These are phyloP conservation scores for Xylariaceae sp. DNA, from an alignment of 2,329 filamentous ascomycete species.

Conservation along the genomic window DNA sequence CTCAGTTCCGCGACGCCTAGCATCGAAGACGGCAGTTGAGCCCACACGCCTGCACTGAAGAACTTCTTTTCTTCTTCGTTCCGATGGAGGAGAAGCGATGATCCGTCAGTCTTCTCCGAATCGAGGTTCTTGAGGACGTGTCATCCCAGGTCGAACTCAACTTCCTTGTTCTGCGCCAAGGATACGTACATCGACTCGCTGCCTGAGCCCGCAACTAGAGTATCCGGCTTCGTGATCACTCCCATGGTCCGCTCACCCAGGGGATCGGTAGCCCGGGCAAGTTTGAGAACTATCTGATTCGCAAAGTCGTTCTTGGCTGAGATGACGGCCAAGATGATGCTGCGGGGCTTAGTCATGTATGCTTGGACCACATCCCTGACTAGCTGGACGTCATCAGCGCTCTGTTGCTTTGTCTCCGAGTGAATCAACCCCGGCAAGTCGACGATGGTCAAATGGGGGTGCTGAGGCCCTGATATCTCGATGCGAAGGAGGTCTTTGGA, in stretches of 20 bases:
- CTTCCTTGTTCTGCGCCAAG: constrained; percentile 41
- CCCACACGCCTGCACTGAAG: constrained; percentile 39
- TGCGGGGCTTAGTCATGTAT: constrained; percentile 53
- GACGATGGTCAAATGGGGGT: constrained; percentile 51
- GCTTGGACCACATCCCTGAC: constrained; percentile 43
- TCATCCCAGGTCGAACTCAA: constrained; percentile 47
- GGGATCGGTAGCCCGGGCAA: constrained; percentile 34
- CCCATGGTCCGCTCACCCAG: constrained; percentile 42
- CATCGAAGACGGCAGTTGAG: constrained; percentile 27
- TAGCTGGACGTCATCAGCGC: constrained; percentile 37
- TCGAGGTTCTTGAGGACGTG: constrained; percentile 46
- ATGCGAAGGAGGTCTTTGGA: constrained; percentile 42
- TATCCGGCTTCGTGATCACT: constrained; percentile 47
- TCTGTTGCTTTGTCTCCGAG: constrained; percentile 42
- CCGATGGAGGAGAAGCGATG: constrained; percentile 29
- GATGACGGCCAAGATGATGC: constrained; percentile 56
- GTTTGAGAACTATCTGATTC: constrained; percentile 51
- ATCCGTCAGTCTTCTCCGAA: constrained; percentile 31
- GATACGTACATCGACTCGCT: constrained; percentile 36
- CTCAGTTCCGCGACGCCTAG: constrained; percentile 46
- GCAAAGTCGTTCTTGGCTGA: constrained; percentile 52
- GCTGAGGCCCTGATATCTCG: constrained; percentile 42
- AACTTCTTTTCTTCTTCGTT: constrained; percentile 38
- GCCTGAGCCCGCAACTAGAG: constrained; percentile 30
- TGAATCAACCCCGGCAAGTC: constrained; percentile 54